phyloP scores from a whole-genome alignment of 164 flowering plant species.

The Platanus orientalis region DNA sequence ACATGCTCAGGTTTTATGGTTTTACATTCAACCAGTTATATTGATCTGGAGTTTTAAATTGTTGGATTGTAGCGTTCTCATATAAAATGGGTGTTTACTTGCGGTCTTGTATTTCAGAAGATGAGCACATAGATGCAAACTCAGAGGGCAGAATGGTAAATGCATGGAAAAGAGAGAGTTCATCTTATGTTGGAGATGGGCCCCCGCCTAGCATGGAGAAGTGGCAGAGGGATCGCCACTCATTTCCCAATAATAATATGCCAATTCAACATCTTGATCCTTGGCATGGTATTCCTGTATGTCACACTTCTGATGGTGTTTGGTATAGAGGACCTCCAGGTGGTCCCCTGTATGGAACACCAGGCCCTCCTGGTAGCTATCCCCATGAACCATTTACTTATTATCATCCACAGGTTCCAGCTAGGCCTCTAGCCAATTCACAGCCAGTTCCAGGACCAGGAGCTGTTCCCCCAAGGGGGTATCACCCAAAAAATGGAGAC shows the following conservation, averaged over 20 bases:
- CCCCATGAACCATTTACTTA: slow-evolving; percentile 78
- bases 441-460: slow-evolving; percentile 61
- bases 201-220: slow-evolving; percentile 51
- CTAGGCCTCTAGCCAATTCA: slow-evolving; percentile 45
- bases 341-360: slow-evolving; percentile 66
- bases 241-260: slow-evolving; percentile 46
- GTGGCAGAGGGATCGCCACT: slow-evolving; percentile 63
- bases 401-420: slow-evolving; percentile 65
- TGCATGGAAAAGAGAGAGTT: slow-evolving; percentile 55
- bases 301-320: slow-evolving; percentile 59
- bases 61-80: neutral
- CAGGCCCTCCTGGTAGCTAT: slow-evolving; percentile 67
- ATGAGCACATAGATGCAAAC: slow-evolving; percentile 34
- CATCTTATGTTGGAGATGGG: slow-evolving; percentile 43
- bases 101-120: slow-evolving; percentile 32
- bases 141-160: slow-evolving; percentile 27
- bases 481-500: slow-evolving; percentile 60
- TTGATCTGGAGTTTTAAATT: neutral
- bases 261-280: slow-evolving; percentile 62
- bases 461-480: slow-evolving; percentile 50
- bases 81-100: neutral
- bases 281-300: slow-evolving; percentile 69
- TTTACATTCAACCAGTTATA: neutral
- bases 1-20: neutral
- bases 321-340: slow-evolving; percentile 82